Evolutionary conservation across 2,329 filamentous ascomycete genomes (phyloP), one percentile per base, ranked within the genome.

Genomic region (Beauveria caledonica): DNA sequence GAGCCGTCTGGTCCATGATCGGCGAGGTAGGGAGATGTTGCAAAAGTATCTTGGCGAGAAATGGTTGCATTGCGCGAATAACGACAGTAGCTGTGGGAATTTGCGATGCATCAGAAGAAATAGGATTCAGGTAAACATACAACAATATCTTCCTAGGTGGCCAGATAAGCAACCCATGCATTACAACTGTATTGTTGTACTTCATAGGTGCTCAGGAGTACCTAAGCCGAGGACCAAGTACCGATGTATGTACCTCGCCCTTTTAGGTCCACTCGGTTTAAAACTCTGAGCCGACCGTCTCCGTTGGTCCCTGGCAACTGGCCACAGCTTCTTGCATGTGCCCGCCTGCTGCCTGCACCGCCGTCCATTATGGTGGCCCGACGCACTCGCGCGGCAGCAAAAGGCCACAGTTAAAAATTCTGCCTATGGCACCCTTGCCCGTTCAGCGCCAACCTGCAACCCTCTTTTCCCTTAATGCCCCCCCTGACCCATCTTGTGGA

Each of bases 321-420:
- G 39, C 55, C 27, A 59, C 40, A 40, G 25, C 39, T 23, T 27
- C 46, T 59, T 45, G 36, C 57, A 59, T 59, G 57, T 59, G 57
- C 46, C 39, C 8, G 15, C 25, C 29, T 42, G 44, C 9, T 46
- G 29, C 13, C 40, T 19, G 40, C 40, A 42, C 40, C 17, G 39
- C 42, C 56, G 56, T 59, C 56, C 39, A 27, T 45, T 51, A 51
- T 44, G 33, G 44, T 58, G 44, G 39, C 39, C 23, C 40, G 11
- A 25, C n/a, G 52, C 36, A 27, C 29, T 19, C 39, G 3, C 19
- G 29, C 21, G 6, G 19, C 42, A 36, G 8, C 10, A 13, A 15
- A 1, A 17, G 25, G 36, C 56, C 56, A 59, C 56, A 39, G 57
- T 59, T 53, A 46, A 53, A 52, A 45, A 59, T 46, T 52, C 48